phyloP scores from a whole-genome alignment of 2,329 filamentous ascomycete genomes.

The Hirsutella thompsonii region DNA sequence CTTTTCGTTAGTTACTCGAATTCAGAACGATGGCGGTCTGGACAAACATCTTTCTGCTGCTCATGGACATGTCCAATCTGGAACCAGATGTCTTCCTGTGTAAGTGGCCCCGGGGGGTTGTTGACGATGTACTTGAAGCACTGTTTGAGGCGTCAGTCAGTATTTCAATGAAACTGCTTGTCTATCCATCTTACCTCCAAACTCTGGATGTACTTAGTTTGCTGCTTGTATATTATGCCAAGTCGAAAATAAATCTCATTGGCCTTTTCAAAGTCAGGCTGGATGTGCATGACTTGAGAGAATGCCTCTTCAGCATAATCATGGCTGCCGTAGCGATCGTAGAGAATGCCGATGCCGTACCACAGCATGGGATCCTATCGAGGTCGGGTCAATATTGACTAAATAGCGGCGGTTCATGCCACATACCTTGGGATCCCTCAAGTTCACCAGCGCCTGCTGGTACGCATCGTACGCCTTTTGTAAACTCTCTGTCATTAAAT shows the following conservation, averaged over 20 bases:
- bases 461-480: conserved; percentile 96
- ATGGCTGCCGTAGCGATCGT: conserved; percentile 89
- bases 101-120: conserved; percentile 81
- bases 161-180: not conserved
- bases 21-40: not conserved
- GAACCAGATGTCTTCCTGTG: conserved; percentile 98
- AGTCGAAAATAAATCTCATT: conserved; percentile 98
- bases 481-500: conserved; percentile 95
- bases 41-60: conserved; percentile 89
- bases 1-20: conserved; percentile 17
- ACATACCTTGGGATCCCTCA: conserved; percentile 77
- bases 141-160: conserved; percentile 28
- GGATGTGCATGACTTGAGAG: conserved; percentile 97
- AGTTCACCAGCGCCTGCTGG: conserved; percentile 85
- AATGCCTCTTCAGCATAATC: conserved; percentile 98
- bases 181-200: conserved; percentile 55
- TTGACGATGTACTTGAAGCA: conserved; percentile 98
- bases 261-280: conserved; percentile 93
- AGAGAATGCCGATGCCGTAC: conserved; percentile 97
- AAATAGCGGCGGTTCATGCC: not conserved
- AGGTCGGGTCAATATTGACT: conserved; percentile 4
- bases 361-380: conserved; percentile 83
- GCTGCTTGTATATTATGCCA: conserved; percentile 99
- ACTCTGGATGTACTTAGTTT: conserved; percentile 85
- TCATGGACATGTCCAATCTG: conserved; percentile 98